Conservation (phyloP, 208 protist genomes). For the Leishmania amazonensis region DNA sequence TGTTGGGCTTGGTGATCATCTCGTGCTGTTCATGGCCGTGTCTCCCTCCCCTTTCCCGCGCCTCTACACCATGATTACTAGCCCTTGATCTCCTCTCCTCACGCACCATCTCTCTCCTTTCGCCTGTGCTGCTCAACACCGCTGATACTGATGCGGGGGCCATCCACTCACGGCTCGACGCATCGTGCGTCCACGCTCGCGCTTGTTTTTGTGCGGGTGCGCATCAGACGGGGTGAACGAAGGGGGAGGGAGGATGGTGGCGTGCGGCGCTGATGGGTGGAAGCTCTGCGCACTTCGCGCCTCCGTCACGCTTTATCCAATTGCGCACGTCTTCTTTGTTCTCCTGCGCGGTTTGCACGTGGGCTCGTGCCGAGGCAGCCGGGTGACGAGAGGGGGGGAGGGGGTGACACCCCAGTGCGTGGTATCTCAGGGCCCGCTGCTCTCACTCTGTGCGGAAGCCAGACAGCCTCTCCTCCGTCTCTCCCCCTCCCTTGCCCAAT, state of each 20-base stretch:
- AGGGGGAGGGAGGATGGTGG: neutral
- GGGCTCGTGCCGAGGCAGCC: neutral
- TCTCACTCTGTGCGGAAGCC: neutral
- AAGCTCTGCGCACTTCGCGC: neutral
- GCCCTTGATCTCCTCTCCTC: neutral
- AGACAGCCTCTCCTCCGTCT: neutral
- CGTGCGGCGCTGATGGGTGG: neutral
- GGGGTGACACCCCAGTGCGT: neutral
- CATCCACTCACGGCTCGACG: neutral
- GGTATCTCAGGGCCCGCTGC: neutral
- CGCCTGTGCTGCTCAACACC: neutral
- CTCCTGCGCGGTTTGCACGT: neutral
- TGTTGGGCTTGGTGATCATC: neutral
- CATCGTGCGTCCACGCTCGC: neutral
- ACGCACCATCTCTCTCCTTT: neutral
- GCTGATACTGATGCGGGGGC: neutral
- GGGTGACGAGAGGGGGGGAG: no score
- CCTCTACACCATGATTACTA: neutral
- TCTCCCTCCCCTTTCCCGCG: neutral
- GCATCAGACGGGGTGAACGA: no score
- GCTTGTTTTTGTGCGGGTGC: neutral
- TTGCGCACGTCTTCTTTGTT: neutral
- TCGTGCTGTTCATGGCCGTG: neutral
- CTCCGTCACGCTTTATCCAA: neutral
- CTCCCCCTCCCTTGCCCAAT: neutral